phyloP scores from a whole-genome alignment of 75 land plant species.

The Gnetum montanum region DNA sequence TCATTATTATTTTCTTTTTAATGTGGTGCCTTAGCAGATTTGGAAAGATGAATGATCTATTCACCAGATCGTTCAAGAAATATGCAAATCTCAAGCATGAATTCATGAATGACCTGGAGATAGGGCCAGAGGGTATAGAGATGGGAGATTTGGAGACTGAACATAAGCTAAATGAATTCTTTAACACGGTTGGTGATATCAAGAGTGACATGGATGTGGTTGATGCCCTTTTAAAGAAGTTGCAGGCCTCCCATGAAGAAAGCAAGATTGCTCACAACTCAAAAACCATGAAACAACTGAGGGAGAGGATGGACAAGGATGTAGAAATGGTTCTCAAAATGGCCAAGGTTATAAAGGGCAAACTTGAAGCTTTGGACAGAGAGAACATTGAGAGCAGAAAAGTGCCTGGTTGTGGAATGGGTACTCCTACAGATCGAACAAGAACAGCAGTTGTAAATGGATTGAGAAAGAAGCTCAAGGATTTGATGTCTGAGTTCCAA shows the following conservation, averaged over 20 bases:
- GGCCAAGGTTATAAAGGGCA: conserved; percentile 36
- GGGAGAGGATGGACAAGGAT: conserved; percentile 50
- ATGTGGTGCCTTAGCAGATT: no score
- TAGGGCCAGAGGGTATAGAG: conserved; percentile 14
- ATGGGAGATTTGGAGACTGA: conserved; percentile 13
- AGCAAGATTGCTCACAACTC: conserved; percentile 53
- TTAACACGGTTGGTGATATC: conserved; percentile 60
- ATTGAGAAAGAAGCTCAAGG: conserved; percentile 66
- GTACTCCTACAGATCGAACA: conserved; percentile 68
- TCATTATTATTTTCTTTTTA: no score
- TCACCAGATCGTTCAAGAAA: conserved; percentile 55
- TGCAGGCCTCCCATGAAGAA: conserved; percentile 57
- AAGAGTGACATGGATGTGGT: conserved; percentile 65
- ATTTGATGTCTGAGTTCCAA: conserved; percentile 80
- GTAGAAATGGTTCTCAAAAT: conserved; percentile 42
- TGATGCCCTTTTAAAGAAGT: conserved; percentile 24
- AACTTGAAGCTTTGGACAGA: conserved; percentile 63
- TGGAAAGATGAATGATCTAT: conserved; percentile 53
- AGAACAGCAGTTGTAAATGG: conserved; percentile 48
- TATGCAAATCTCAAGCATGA: conserved; percentile 67
- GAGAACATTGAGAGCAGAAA: conserved; percentile 47
- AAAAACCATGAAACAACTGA: conserved; percentile 46
- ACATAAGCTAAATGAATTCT: conserved; percentile 54
- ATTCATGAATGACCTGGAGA: conserved; percentile 23
- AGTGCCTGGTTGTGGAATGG: conserved; percentile 41